Conservation (phyloP, 2,329 filamentous ascomycete species). For the Xylariomycetidae sp. region DNA sequence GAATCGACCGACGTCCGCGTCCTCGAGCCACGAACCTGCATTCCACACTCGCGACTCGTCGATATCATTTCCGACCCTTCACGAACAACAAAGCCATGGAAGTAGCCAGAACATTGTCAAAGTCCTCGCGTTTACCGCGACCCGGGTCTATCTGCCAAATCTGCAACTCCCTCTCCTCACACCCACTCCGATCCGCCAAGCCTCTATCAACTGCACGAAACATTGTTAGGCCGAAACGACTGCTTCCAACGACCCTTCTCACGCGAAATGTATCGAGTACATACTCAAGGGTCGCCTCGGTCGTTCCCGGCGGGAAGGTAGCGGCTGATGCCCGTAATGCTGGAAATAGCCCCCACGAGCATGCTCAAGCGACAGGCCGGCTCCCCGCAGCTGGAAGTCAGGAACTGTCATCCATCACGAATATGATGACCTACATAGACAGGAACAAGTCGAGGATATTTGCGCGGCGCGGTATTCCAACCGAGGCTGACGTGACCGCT, state of each 20-base stretch:
- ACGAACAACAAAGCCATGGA: too few relatives aligned
- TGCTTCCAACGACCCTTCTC: slow-evolving; percentile 6
- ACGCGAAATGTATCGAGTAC: slow-evolving; percentile 1
- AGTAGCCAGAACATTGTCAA: too few relatives aligned
- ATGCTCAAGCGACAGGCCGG: slow-evolving; percentile 3
- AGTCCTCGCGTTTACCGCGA: too few relatives aligned
- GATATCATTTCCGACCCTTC: too few relatives aligned
- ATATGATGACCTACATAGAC: slow-evolving; percentile 24
- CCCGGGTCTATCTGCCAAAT: slow-evolving; percentile 22
- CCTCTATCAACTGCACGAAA: slow-evolving; percentile 26
- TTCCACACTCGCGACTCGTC: too few relatives aligned
- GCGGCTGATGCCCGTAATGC: slow-evolving; percentile 1
- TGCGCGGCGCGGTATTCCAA: slow-evolving; percentile 16
- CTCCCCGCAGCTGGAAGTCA: too few relatives aligned
- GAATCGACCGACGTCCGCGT: too few relatives aligned
- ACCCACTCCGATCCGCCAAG: slow-evolving; percentile 14
- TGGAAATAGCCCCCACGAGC: slow-evolving; percentile 1
- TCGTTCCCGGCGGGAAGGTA: slow-evolving; percentile 2
- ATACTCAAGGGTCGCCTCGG: background rate
- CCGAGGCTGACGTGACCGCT: slow-evolving; percentile 23
- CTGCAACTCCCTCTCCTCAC: slow-evolving; percentile 25
- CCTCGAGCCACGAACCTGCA: too few relatives aligned
- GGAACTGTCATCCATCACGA: slow-evolving; percentile 19
- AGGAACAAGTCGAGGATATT: slow-evolving; percentile 19
- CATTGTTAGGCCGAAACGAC: slow-evolving; percentile 14